Evolutionary conservation across 129 eudicot genomes (phyloP), one percentile per base, ranked within the genome.

Genomic region (Heracleum sosnowskyi): DNA sequence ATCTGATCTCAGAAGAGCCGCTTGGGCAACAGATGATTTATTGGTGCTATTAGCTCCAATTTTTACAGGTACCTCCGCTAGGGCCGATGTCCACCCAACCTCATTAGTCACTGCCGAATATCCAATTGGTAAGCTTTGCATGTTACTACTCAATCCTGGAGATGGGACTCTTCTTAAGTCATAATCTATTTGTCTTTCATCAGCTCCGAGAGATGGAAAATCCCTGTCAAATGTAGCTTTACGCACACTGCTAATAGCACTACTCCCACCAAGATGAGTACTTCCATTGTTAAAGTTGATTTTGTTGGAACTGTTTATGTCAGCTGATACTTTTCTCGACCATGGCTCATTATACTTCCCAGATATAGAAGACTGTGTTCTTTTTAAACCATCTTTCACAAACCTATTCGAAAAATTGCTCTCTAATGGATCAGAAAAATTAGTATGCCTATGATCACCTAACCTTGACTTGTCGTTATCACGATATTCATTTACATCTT

Each of bases 11-110:
- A 82, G 44, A 53, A 85, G 78, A 79, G 79, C 73, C 35, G 75
- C 77, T 83, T 81, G 86, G 73, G 77, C 81, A 81, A 70, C 84
- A 39, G 93, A 69, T 5, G 86, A 31, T 20, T 42, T 11, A 70
- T 80, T 79, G 60, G 76, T 45, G 46, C 82, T 87, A 72, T 82
- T 86, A 78, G 83, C 87, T 78, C 87, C 93, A 80, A 79, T 90
- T 39, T 85, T 72, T 64, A 84, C 84, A 31, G 97, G 97, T 70
- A 86, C 95, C 81, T 92, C 99, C 62, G 93, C 97, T 74, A 96
- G 82, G 69, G 99, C 97, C 0, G 99, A 96, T 5, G 95, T 90
- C 99, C 97, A 96, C 77, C 91, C 92, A 77, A 90, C 91, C 37
- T 93, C 90, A 11, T 90, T 95, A 70, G 87, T 84, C 84, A 84